These are phyloP conservation scores for Leishmania braziliensis DNA, from an alignment of 208 protist species.

Conservation along the genomic window DNA sequence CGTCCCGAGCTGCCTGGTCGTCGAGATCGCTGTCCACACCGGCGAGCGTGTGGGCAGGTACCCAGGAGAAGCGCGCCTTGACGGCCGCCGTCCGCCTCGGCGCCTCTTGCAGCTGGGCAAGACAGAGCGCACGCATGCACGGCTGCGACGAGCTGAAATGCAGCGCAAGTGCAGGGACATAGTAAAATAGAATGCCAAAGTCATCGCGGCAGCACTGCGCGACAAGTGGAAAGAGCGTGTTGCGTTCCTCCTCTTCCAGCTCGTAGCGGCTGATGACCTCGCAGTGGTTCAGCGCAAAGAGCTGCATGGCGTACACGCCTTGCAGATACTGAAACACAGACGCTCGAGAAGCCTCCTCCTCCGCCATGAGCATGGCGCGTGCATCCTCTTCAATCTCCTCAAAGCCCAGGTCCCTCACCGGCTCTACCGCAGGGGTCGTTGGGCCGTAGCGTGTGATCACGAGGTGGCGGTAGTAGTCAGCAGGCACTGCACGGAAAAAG, in stretches of 20 bases:
- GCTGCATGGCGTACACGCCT: slow-evolving; percentile 54
- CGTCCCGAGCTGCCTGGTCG: background rate
- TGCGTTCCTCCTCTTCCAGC: slow-evolving; percentile 50
- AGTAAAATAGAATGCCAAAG: slow-evolving; percentile 57
- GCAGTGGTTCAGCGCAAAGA: slow-evolving; percentile 54
- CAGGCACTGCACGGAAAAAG: slow-evolving; percentile 58
- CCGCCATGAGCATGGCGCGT: slow-evolving; percentile 34
- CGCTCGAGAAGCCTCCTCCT: slow-evolving; percentile 42
- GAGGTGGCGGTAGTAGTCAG: slow-evolving; percentile 63
- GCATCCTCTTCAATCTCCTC: slow-evolving; percentile 37
- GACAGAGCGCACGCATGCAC: slow-evolving; percentile 37
- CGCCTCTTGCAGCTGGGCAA: slow-evolving; percentile 20
- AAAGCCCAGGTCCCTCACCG: slow-evolving; percentile 35
- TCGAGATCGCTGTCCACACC: background rate
- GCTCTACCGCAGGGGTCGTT: background rate
- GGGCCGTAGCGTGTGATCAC: slow-evolving; percentile 50
- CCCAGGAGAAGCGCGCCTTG: slow-evolving; percentile 14
- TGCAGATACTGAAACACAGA: slow-evolving; percentile 61
- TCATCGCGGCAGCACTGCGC: slow-evolving; percentile 34
- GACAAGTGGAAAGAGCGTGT: slow-evolving; percentile 40
- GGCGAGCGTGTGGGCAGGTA: background rate
- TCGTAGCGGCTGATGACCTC: slow-evolving; percentile 57
- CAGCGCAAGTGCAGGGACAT: slow-evolving; percentile 46
- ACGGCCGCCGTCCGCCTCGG: background rate
- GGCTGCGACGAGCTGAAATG: slow-evolving; percentile 32